Evolutionary conservation across 768 basidiomycete species (phyloP), one percentile per base, ranked within the genome.

Genomic region (Pulveroboletus sp.): DNA sequence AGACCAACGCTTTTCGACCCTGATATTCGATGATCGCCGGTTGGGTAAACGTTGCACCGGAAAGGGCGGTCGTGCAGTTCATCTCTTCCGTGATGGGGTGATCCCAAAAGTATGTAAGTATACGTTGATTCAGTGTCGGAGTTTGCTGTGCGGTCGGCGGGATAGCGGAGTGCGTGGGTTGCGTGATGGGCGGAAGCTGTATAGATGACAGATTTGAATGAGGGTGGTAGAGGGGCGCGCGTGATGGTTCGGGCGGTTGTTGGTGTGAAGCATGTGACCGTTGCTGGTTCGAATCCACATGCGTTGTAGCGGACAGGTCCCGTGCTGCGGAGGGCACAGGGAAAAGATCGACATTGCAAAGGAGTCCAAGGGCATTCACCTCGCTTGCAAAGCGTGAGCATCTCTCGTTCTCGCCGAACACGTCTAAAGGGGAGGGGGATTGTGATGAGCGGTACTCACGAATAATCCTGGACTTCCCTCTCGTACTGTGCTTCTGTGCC

Each of bases 281-380:
- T 51, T 28, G 57, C 26, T 54, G 61, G 31, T 49, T 46, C 21
- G 38, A 56, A 33, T 35, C 39, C 21, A 21, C 21, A 21, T 47
- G 55, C 8, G 30, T 38, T 27, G 49, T 31, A 26, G 40, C 33
- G 41, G 42, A 37, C 8, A 43, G 32, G 8, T 56, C 35, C 18
- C 57, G 57, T 10, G 43, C 37, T 55, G 57, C 32, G 30, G 49
- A 52, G 48, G 76, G 72, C 8, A 86, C 77, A 5, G 82, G 83
- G 54, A 86, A 87, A 15, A 91, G 72, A 67, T 90, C 89, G 36
- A 86, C 85, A 3, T 83, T 86, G 65, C 89, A 89, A 14, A 91
- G 63, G 11, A 89, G 72, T 2, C 88, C 89, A 28, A 80, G 73
- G n/a, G 72, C 72, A 47, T 83, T 78, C 39, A 84, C 66, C 37